These are phyloP conservation scores for Tolypocladium ophioglossoides DNA, from an alignment of 2,329 filamentous ascomycete species.

Conservation along the genomic window DNA sequence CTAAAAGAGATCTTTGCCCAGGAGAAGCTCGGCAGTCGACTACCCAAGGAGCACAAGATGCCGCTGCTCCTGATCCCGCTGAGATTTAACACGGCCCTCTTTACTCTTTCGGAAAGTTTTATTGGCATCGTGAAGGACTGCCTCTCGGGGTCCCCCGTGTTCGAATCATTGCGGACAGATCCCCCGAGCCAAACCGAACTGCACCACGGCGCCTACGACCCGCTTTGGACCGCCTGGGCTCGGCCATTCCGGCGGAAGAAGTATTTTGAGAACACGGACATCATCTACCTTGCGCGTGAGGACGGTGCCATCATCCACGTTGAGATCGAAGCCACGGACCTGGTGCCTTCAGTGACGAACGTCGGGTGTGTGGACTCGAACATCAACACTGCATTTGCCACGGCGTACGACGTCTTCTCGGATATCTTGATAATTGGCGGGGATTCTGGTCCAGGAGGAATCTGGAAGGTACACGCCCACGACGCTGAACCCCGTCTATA, in stretches of 20 bases:
- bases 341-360: conserved; percentile 42
- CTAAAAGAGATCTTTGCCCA: conserved; percentile 33
- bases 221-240: conserved; percentile 78
- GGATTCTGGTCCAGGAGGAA: conserved; percentile 63
- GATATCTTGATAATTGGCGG: conserved; percentile 77
- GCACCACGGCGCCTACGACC: conserved; percentile 35
- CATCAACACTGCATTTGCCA: conserved; percentile 74
- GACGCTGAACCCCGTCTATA: too few species aligned
- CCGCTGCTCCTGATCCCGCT: conserved; percentile 64
- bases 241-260: conserved; percentile 57
- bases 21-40: conserved; percentile 36
- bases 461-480: conserved; percentile 50
- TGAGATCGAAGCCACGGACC: conserved; percentile 50
- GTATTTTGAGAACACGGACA: conserved; percentile 57
- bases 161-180: conserved; percentile 32
- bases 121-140: conserved; percentile 47
- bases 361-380: conserved; percentile 59
- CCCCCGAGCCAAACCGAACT: conserved; percentile 30
- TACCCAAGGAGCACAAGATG: conserved; percentile 43
- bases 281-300: conserved; percentile 78
- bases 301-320: conserved; percentile 72
- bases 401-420: conserved; percentile 53
- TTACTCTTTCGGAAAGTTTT: conserved; percentile 51
- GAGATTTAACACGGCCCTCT: conserved; percentile 58
- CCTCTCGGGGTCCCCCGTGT: conserved; percentile 39